A percentile compares a stretch with the other conserved stretches of the same genome.
These are phyloP conservation scores for Salix brachista DNA, from an alignment of 345 rosid genomes.

Conservation along the genomic window DNA sequence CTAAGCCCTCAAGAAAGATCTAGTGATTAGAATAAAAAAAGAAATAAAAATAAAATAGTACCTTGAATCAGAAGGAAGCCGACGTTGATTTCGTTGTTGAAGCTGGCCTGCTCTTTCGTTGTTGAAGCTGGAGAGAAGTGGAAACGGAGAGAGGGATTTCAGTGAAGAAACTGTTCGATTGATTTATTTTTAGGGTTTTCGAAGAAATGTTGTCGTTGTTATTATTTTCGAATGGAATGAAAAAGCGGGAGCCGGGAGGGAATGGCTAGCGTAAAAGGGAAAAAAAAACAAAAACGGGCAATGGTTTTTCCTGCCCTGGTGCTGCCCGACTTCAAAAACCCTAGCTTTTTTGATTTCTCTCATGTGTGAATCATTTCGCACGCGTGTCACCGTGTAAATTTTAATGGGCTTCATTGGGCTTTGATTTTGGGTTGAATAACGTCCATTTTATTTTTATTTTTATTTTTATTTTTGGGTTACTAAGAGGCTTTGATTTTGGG, in stretches of 20 bases:
- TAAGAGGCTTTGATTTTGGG: too few relatives aligned
- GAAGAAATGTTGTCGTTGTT: neutral
- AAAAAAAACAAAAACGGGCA: conserved; percentile 16
- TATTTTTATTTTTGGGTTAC: too few relatives aligned
- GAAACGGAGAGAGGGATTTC: neutral
- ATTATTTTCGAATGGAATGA: conserved; percentile 49
- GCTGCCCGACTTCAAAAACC: conserved; percentile 37
- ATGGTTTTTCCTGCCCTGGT: conserved; percentile 20
- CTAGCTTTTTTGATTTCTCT: conserved; percentile 35
- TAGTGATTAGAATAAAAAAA: neutral
- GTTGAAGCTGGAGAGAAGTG: neutral
- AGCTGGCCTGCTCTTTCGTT: neutral
- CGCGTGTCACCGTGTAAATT: conserved; percentile 4
- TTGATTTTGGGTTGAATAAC: neutral
- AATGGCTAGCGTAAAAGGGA: neutral
- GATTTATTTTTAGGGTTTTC: neutral
- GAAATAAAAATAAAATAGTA: neutral
- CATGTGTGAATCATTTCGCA: conserved; percentile 14
- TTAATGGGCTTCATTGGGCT: neutral
- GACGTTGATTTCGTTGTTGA: too few relatives aligned
- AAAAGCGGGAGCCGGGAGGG: conserved; percentile 60
- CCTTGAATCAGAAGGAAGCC: neutral
- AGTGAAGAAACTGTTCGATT: neutral
- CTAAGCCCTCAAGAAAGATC: neutral
- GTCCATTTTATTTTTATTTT: neutral